Conservation (phyloP, 805 yeast species). For the Starmera dryadoides region DNA sequence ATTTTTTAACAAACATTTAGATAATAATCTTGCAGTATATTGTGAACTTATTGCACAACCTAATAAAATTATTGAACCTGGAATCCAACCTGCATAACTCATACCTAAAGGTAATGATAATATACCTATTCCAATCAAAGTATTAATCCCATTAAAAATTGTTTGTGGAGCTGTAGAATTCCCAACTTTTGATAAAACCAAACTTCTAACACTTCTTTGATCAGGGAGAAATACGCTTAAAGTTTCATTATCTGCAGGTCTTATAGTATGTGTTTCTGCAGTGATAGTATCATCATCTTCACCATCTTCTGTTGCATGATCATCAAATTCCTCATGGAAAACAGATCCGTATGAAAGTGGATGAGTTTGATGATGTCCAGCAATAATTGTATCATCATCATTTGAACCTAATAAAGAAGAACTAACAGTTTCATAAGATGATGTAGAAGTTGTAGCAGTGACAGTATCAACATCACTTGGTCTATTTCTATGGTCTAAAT, state of each 20-base stretch:
- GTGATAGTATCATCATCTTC: background rate
- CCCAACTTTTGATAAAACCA: conserved; percentile 17
- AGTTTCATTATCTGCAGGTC: conserved; percentile 1
- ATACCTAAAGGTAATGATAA: conserved; percentile 68
- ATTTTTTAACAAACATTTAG: conserved; percentile 35
- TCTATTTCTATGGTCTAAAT: conserved; percentile 13
- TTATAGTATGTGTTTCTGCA: background rate
- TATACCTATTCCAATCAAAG: conserved; percentile 69
- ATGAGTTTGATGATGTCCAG: background rate
- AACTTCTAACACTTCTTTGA: conserved; percentile 10
- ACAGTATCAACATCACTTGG: background rate
- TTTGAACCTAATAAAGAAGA: background rate
- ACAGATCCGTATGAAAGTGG: background rate
- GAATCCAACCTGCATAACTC: conserved; percentile 59
- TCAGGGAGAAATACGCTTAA: too few species aligned
- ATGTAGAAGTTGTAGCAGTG: too few species aligned
- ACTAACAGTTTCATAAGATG: too few species aligned
- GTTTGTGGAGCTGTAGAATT: conserved; percentile 69
- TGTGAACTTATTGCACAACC: conserved; percentile 42
- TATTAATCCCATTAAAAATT: conserved; percentile 69
- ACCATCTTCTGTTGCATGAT: background rate
- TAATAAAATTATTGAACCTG: conserved; percentile 36
- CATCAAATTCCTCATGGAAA: background rate
- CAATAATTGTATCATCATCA: background rate
- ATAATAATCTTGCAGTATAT: conserved; percentile 47